phyloP scores from a whole-genome alignment of 208 protist species.

The Acanthamoeba triangularis region DNA sequence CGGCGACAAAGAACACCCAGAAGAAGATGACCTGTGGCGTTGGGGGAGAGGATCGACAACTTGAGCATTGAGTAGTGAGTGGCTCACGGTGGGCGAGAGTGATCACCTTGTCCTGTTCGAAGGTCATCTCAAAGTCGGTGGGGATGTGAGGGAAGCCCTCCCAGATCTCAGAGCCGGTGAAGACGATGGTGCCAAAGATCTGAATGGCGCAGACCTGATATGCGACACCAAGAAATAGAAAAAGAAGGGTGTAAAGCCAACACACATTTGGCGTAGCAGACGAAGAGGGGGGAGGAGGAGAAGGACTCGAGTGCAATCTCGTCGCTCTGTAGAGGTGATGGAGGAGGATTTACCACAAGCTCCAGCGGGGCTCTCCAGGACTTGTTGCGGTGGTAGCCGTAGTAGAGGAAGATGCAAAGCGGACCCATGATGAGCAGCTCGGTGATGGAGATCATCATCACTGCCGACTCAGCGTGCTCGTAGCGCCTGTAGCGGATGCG shows the following conservation, averaged over 20 bases:
- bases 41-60: neutral
- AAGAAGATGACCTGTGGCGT: slow-evolving; percentile 23
- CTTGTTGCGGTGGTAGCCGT: neutral
- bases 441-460: slow-evolving; percentile 48
- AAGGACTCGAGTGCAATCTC: no score
- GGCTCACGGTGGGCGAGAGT: no score
- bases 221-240: no score
- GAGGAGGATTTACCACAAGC: slow-evolving; percentile 9
- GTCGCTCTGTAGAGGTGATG: no score
- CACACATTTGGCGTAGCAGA: neutral
- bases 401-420: slow-evolving; percentile 25
- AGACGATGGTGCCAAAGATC: slow-evolving; percentile 70
- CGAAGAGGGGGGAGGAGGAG: neutral
- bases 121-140: slow-evolving; percentile 58
- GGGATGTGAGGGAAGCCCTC: slow-evolving; percentile 39
- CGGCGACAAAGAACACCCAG: slow-evolving; percentile 46
- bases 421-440: slow-evolving; percentile 53
- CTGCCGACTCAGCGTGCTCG: neutral
- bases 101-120: slow-evolving; percentile 25
- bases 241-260: neutral
- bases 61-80: neutral
- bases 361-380: slow-evolving; percentile 34
- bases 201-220: slow-evolving; percentile 28
- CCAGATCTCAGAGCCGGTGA: slow-evolving; percentile 38
- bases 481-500: neutral